Base-by-base conservation (phyloP, 129 eudicot genomes). In the Dittrichia graveolens region DNA sequence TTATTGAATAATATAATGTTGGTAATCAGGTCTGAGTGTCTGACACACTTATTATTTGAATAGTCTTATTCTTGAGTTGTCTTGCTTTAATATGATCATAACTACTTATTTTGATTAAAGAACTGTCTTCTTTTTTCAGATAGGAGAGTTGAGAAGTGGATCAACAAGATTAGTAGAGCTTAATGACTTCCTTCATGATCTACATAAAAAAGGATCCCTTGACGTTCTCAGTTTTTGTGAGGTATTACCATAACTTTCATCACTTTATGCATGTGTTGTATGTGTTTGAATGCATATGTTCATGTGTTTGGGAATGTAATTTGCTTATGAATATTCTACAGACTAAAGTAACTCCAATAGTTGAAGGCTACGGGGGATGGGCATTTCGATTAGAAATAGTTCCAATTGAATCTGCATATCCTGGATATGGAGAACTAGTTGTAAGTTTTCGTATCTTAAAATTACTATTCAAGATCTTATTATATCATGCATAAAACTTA, bases 291-390 rank as follows among this genome's bases (percentile, higher is more conserved):
- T 72, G 76, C 44, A 46, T 14, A 54, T 53, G 57, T 46, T 14
- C 4, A 31, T 44, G 67, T 14, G 19, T 46, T 72, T 75, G 38
- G 11, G 79, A 64, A 39, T 65, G 52, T 79, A 52, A 77, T 65
- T 19, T 67, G 15, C 41, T 16, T 47, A 74, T 57, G 50, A 44
- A 55, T 49, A 41, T 75, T 65, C 11, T 65, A 31, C 90, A 95
- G 99, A 95, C 99, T 60, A 95, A 95, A 88, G 96, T 91, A 75
- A 95, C 99, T 64, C 99, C 99, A 42, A 82, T 95, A 65, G 99
- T 95, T 70, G 99, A 95, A 84, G 99, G 99, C 61, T 95, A 91
- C 67, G 99, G 99, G 45, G 99, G 99, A 58, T 95, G 96, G 96
- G 99, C 97, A 37, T 88, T 90, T 41, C 87, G 99, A 14, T 70